These are phyloP conservation scores for Taphrina populina DNA, from an alignment of 1,139 yeast genomes.

Conservation along the genomic window DNA sequence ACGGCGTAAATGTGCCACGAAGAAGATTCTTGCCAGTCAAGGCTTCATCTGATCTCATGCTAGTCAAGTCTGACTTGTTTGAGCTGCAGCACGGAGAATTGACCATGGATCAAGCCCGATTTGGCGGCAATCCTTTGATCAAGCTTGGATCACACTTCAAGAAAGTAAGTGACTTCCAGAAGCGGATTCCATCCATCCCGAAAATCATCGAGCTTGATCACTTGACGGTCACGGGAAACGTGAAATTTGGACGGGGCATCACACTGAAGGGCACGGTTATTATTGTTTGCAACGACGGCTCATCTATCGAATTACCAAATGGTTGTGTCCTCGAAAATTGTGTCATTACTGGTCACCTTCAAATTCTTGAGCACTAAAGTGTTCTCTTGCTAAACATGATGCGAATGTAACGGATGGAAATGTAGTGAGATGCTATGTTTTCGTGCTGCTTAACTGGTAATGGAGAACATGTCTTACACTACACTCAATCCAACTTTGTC, in stretches of 20 bases:
- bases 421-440: too few relatives aligned
- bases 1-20: conserved; percentile 98
- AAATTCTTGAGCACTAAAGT: conserved; percentile 87
- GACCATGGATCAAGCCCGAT: conserved; percentile 77
- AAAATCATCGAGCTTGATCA: conserved; percentile 94
- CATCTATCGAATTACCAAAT: conserved; percentile 93
- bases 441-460: too few relatives aligned
- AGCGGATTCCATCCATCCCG: conserved; percentile 93
- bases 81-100: conserved; percentile 88
- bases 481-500: too few relatives aligned
- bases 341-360: conserved; percentile 93
- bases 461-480: too few relatives aligned
- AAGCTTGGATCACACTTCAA: conserved; percentile 95
- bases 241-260: conserved; percentile 82
- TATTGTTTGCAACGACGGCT: conserved; percentile 96
- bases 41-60: conserved; percentile 89
- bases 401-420: too few relatives aligned
- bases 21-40: conserved; percentile 96
- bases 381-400: too few relatives aligned
- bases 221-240: conserved; percentile 96
- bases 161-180: conserved; percentile 87
- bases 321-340: conserved; percentile 93
- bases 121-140: conserved; percentile 90
- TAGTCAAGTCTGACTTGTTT: conserved; percentile 95
- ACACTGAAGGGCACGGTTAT: conserved; percentile 95